Percentiles rank a stretch among this genome's conserved stretches.
These are phyloP conservation scores for Verruconis gallopava DNA, from an alignment of 2,329 filamentous ascomycete genomes.

Conservation along the genomic window DNA sequence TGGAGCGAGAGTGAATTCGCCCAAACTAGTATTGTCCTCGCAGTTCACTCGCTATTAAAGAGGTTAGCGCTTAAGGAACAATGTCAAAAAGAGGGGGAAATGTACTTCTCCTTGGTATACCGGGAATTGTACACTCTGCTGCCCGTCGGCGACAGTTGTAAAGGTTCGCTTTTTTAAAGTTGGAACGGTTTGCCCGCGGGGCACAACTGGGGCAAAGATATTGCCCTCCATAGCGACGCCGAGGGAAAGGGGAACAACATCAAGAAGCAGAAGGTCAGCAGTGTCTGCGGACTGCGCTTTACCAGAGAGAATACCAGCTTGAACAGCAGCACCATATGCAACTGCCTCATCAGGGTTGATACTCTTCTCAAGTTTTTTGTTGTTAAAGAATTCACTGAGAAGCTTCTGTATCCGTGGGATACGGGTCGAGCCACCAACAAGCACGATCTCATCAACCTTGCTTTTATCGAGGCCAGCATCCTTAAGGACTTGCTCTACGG, in stretches of 20 bases:
- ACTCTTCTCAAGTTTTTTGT: constrained; percentile 99
- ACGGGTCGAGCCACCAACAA: constrained; percentile 97
- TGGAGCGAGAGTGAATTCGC: constrained; percentile 91
- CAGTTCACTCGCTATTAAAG: constrained; percentile 94
- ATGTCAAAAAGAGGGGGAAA: neutral
- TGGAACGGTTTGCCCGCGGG: constrained; percentile 37
- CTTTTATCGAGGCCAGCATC: constrained; percentile 79
- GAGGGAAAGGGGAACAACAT: constrained; percentile 90
- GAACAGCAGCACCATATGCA: constrained; percentile 95
- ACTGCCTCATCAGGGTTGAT: constrained; percentile 99
- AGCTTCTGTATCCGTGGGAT: constrained; percentile 99
- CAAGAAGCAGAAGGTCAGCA: constrained; percentile 83
- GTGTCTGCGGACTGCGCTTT: constrained; percentile 96
- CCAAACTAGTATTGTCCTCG: constrained; percentile 93
- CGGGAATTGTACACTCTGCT: constrained; percentile 42
- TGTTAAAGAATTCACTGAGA: constrained; percentile 95
- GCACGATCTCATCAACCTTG: constrained; percentile 93
- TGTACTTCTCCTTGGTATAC: constrained; percentile 6
- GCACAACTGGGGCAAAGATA: constrained; percentile 91
- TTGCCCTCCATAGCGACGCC: constrained; percentile 99
- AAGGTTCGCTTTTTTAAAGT: constrained; percentile 44
- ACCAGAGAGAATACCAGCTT: constrained; percentile 96
- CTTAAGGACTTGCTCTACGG: constrained; percentile 93
- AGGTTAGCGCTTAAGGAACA: neutral
- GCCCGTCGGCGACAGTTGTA: constrained; percentile 65